Base-by-base conservation (phyloP, 192 early-diverging fungal genomes). In the Podochytrium sp. region DNA sequence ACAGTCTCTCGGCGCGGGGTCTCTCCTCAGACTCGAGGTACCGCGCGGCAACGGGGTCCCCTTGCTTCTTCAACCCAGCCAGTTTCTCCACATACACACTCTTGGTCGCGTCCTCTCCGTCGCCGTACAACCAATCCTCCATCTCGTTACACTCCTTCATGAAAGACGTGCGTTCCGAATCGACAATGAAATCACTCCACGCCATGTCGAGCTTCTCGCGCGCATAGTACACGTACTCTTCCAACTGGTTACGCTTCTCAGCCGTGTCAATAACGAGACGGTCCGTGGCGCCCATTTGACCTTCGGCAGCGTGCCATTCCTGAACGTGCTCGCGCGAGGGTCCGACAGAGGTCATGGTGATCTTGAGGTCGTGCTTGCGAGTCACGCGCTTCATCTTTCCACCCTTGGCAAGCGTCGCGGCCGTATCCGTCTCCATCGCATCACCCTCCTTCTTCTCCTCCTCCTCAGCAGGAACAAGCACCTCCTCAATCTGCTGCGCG, bases 181-280 rank as follows among this genome's bases (percentile, higher is more conserved):
- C 91, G 76, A 91, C 83, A 37, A 94, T 82, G 81, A 87, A 99
- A 3, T 90, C 89, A 52, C 79, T 75, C 84, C 90, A 94, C 33
- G 89, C 83, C 70, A 83, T 80, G 58, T 93, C 92, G 37, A 96
- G 78, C 91, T 97, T 96, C 78, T 84, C 82, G 55, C 97, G 92
- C 62, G 91, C 93, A 33, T 98, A 93, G 81, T 99, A 99, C 33
- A 97, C 93, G 84, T 99, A 99, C 86, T 99, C 97, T 82, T 99
- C 97, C 57, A 99, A 90, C 49, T 90, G 87, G 83, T 99, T 99
- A 83, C 95, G 94, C 80, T 89, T 90, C 65, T 93, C 87, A 79
- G 96, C 96, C 25, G 97, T 99, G 67, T 96, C 96, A 56, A 90
- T 85, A 34, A 99, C 93, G 60, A 99, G 90, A 75, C 91, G 90